phyloP scores from a whole-genome alignment of 225 moss, liverwort and hornwort species.

The Takakia lepidozioides region DNA sequence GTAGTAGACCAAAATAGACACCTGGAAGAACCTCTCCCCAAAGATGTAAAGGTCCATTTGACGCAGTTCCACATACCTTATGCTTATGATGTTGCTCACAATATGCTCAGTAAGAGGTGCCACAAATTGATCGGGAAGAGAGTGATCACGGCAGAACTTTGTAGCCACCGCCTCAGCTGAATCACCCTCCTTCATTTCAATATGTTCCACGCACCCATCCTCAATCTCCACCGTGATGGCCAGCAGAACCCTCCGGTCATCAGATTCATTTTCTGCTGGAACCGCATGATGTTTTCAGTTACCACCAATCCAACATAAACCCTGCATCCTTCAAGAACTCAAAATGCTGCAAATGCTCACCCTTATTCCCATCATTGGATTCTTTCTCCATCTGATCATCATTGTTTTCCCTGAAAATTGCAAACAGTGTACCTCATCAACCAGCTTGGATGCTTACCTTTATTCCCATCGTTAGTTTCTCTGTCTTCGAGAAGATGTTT shows the following conservation, averaged over 20 bases:
- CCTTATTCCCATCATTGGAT: not conserved
- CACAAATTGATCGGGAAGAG: slow-evolving; percentile 78
- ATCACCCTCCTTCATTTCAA: slow-evolving; percentile 90
- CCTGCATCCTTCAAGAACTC: not conserved
- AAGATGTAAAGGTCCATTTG: not conserved
- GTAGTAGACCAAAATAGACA: not conserved
- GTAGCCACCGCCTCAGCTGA: slow-evolving; percentile 75
- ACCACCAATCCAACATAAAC: not conserved
- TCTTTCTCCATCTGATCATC: not conserved
- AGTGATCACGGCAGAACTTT: slow-evolving; percentile 77
- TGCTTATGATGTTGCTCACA: slow-evolving; percentile 77
- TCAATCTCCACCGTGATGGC: slow-evolving; percentile 95
- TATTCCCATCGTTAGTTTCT: too few species aligned
- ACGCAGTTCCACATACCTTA: slow-evolving; percentile 36
- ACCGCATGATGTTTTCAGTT: too few species aligned
- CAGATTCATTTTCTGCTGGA: slow-evolving; percentile 44
- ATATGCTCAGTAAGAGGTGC: slow-evolving; percentile 91
- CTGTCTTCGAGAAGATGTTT: too few species aligned
- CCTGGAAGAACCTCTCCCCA: not conserved
- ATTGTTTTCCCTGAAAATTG: not conserved
- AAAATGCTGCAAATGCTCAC: not conserved
- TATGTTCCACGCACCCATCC: slow-evolving; percentile 89
- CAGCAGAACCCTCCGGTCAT: slow-evolving; percentile 67
- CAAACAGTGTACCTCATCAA: not conserved
- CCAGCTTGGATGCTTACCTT: slow-evolving; percentile 14